Evolutionary conservation across 805 yeast species (phyloP), one percentile per base, ranked within the genome.

Genomic region (Monosporozyma yasuniensis): DNA sequence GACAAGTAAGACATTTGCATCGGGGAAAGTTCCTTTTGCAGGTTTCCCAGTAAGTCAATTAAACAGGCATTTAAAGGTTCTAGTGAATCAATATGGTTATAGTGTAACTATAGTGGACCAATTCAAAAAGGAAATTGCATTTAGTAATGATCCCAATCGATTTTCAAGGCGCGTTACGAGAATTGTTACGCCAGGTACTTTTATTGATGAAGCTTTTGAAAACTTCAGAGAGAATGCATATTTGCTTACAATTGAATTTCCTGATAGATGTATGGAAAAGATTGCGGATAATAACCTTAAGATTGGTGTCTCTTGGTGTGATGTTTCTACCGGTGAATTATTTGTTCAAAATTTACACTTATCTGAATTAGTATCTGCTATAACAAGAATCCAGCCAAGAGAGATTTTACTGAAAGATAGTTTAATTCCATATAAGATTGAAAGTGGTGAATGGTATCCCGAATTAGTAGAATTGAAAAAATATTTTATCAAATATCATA

Each of bases 161-260:
- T 75, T 84, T 19, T 78, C 76, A 41, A 72, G 99, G 44, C 82
- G 86, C 32, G 80, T 93, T 0, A 76, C 87, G 6, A 71, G 97
- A 41, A 79, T 91, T 7, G 79, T 93, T 1, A 84, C 97, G 0
- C 96, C 97, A 0, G 99, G 99, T 0, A 91, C 98, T 0, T 74
- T 91, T 32, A 77, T 91, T 10, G 96, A 87, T 59, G 97, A 91
- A 58, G 80, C 84, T 0, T 82, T 91, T 53, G 70, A 91, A 59
- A 85, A 88, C 61, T 79, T 79, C 50, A 79, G 78, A 52, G 75
- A 78, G 45, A 85, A 85, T 56, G 87, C 89, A 59, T 88, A 74
- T 61, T 68, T 91, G 34, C 70, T 84, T 22, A 77, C 87, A 4
- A 72, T 91, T 12, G 75, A 77, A 7, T 75, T 84, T 49, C 87